phyloP scores from a whole-genome alignment of 2,329 filamentous ascomycete genomes.

The Fusarium sarcochroum region DNA sequence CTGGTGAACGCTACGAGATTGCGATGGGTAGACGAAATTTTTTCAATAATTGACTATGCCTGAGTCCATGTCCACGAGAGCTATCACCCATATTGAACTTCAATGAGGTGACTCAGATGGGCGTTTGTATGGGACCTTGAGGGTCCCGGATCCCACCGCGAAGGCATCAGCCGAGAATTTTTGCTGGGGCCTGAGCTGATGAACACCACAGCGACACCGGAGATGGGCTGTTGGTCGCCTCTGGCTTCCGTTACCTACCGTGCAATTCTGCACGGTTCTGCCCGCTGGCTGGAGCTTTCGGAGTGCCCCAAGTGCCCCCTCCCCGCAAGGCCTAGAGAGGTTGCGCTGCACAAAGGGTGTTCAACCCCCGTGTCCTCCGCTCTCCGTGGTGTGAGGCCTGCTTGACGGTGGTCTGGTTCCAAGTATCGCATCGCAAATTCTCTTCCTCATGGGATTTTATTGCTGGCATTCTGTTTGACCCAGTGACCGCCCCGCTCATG shows the following conservation, averaged over 20 bases:
- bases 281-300: slow-evolving; percentile 42
- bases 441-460: slow-evolving; percentile 34
- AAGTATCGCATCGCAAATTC: slow-evolving; percentile 38
- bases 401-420: slow-evolving; percentile 43
- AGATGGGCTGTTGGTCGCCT: slow-evolving; percentile 50
- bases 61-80: slow-evolving; percentile 40
- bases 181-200: slow-evolving; percentile 48
- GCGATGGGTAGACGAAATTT: slow-evolving; percentile 34
- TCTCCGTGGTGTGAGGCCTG: slow-evolving; percentile 46
- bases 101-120: slow-evolving; percentile 49
- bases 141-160: slow-evolving; percentile 48
- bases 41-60: slow-evolving; percentile 38
- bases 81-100: slow-evolving; percentile 39
- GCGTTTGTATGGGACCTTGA: slow-evolving; percentile 36
- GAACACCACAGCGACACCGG: slow-evolving; percentile 50
- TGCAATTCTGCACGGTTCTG: slow-evolving; percentile 50
- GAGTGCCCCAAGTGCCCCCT: slow-evolving; percentile 38
- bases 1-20: slow-evolving; percentile 37
- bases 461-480: slow-evolving; percentile 36
- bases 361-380: slow-evolving; percentile 34
- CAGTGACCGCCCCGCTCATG: slow-evolving; percentile 37
- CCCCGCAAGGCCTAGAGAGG: slow-evolving; percentile 32
- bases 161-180: slow-evolving; percentile 51
- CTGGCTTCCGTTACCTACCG: slow-evolving; percentile 42
- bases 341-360: slow-evolving; percentile 39